These are phyloP conservation scores for Artemisia annua DNA, from an alignment of 129 eudicot genomes.

Conservation along the genomic window DNA sequence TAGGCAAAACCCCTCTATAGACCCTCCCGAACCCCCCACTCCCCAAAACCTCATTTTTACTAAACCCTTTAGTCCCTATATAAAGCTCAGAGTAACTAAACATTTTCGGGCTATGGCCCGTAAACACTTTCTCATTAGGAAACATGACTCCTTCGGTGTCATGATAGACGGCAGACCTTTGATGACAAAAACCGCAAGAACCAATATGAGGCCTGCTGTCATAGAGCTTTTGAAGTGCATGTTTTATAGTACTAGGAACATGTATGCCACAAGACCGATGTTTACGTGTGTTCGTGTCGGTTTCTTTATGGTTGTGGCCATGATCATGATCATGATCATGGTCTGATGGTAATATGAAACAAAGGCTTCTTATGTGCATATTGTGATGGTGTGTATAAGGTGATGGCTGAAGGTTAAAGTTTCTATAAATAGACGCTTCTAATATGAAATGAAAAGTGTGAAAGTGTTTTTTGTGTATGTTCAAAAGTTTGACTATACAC, in stretches of 20 bases:
- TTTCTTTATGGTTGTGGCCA: slow-evolving; percentile 15
- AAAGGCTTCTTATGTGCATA: slow-evolving; percentile 49
- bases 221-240: slow-evolving; percentile 33
- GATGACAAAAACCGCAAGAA: slow-evolving; percentile 17
- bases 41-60: slow-evolving; percentile 59
- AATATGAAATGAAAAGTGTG: slow-evolving; percentile 2
- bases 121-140: slow-evolving; percentile 37
- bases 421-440: neutral
- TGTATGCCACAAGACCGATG: slow-evolving; percentile 31
- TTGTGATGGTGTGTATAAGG: slow-evolving; percentile 30
- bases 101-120: slow-evolving; percentile 55
- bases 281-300: slow-evolving; percentile 17
- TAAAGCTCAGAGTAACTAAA: slow-evolving; percentile 90
- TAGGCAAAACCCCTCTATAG: slow-evolving; percentile 75
- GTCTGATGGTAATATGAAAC: slow-evolving; percentile 60
- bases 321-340: slow-evolving; percentile 29
- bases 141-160: slow-evolving; percentile 74
- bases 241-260: slow-evolving; percentile 26
- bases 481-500: neutral
- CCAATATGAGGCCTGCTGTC: slow-evolving; percentile 11
- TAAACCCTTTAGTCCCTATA: slow-evolving; percentile 76
- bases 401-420: slow-evolving; percentile 4
- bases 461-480: neutral
- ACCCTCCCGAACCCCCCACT: slow-evolving; percentile 94
- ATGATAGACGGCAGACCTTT: slow-evolving; percentile 32